Evolutionary conservation across 208 protist species (phyloP).

Genomic region (Leishmania major): DNA sequence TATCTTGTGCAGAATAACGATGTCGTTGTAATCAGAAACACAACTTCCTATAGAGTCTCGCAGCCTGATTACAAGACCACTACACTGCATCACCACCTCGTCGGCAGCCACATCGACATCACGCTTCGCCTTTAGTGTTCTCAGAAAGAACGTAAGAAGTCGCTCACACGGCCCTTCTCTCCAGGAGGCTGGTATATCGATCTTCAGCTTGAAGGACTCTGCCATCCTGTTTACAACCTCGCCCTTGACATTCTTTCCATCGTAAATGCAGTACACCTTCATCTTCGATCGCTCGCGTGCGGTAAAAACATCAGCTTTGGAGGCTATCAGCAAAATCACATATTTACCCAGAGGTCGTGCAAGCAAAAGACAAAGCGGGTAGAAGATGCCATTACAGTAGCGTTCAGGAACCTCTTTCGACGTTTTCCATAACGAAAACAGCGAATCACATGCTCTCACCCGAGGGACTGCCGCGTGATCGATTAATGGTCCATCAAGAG

Average conservation of each 20-base stretch:
- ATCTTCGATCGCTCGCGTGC: constrained; percentile 17
- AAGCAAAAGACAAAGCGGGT: too few relatives aligned
- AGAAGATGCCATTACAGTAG: too few relatives aligned
- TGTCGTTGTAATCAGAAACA: constrained; percentile 81
- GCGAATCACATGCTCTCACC: too few relatives aligned
- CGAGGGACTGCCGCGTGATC: too few relatives aligned
- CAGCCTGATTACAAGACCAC: constrained; percentile 49
- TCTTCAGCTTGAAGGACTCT: constrained; percentile 60
- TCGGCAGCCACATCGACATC: constrained; percentile 28
- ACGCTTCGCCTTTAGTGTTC: constrained; percentile 45
- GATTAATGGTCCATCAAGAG: too few relatives aligned
- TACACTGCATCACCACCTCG: constrained; percentile 56
- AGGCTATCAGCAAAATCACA: too few relatives aligned
- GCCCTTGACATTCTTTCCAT: constrained; percentile 54
- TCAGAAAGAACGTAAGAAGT: constrained; percentile 39
- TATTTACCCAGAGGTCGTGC: background rate
- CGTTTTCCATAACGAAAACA: too few relatives aligned
- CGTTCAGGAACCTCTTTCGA: too few relatives aligned
- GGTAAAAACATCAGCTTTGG: background rate
- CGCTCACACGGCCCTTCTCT: constrained; percentile 33
- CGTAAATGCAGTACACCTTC: constrained; percentile 82
- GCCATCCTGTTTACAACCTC: constrained; percentile 25
- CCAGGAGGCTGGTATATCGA: constrained; percentile 45
- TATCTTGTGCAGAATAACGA: constrained; percentile 57
- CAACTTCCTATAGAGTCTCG: constrained; percentile 43